phyloP scores from a whole-genome alignment of 2,329 filamentous ascomycete genomes.

The Fusarium duplospermum region DNA sequence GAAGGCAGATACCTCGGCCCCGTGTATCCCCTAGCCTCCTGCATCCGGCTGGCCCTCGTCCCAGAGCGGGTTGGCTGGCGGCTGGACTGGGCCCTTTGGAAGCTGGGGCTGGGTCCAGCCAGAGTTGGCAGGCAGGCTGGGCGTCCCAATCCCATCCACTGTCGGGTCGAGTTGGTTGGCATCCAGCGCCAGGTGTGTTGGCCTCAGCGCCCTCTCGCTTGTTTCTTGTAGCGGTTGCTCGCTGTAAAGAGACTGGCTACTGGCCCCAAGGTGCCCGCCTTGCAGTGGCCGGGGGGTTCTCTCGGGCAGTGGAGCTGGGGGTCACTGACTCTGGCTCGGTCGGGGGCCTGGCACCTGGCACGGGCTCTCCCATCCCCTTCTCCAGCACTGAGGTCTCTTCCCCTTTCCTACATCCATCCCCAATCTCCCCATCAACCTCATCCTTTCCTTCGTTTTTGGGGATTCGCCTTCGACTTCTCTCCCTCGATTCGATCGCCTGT shows the following conservation, averaged over 20 bases:
- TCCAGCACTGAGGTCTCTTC: slow-evolving; percentile 32
- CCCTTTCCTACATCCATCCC: slow-evolving; percentile 41
- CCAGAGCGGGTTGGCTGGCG: slow-evolving; percentile 1
- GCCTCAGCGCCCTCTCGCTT: slow-evolving; percentile 32
- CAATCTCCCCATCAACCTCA: slow-evolving; percentile 40
- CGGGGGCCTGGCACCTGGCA: slow-evolving; percentile 25
- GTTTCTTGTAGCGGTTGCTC: slow-evolving; percentile 35
- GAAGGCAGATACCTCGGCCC: slow-evolving; percentile 6
- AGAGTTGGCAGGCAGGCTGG: slow-evolving; percentile 14
- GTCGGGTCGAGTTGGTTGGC: slow-evolving; percentile 27
- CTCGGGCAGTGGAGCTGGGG: slow-evolving; percentile 28
- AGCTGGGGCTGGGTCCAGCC: slow-evolving; percentile 11
- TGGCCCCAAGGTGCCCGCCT: slow-evolving; percentile 4
- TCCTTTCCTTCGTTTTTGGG: slow-evolving; percentile 30
- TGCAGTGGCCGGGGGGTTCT: slow-evolving; percentile 17
- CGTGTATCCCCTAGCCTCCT: slow-evolving; percentile 30
- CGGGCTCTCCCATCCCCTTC: slow-evolving; percentile 23
- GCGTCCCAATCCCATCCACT: slow-evolving; percentile 5
- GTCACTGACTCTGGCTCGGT: slow-evolving; percentile 15
- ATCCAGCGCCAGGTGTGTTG: neutral
- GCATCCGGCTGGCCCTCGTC: slow-evolving; percentile 33
- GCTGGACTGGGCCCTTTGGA: slow-evolving; percentile 30
- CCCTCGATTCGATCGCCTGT: slow-evolving; percentile 32
- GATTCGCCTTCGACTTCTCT: slow-evolving; percentile 35
- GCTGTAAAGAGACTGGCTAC: slow-evolving; percentile 10